Base-by-base conservation (phyloP, 139 green algal genomes). In the Pseudopediastrum boryanum region DNA sequence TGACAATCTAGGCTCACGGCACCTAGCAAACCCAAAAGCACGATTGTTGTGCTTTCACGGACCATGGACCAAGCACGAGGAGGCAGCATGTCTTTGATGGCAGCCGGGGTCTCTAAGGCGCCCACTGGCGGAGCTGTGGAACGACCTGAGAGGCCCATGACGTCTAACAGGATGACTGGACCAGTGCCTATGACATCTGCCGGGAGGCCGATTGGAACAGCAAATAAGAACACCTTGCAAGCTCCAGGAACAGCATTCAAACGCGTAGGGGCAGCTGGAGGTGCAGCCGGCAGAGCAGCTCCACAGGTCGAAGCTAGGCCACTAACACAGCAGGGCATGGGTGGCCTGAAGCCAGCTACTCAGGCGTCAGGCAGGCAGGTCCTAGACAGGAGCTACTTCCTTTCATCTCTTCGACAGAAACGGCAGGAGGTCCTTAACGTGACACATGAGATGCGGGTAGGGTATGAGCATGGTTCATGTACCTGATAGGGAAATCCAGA, bases 371-470 rank as follows among this genome's bases (percentile, higher is more conserved):
- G 88, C 1, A 68, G 91, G 2, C 86, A 91, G 75, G 85, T 95
- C 9, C 76, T 89, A 13, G 91, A 95, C 77, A 90, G 89, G 67
- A 91, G 79, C 29, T 95, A 85, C 78, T 93, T 90, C 54, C 61
- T 95, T 33, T 87, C 75, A 33, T 79, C 91, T 76, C 83, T 95
- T 39, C 80, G 88, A 0, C 84, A 92, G 50, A 93, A 93, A 74
- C 77, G 86, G 2, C 83, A 88, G 81, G 89, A 94, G 66, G 90
- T 95, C 35, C 76, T 86, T 0, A 84, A 85, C 8, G 81, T 90
- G 19, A 90, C 82, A 3, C 36, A 77, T 44, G 63, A 82, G 6
- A 88, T 94, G 86, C 75, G 84, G 87, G 89, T 90, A 46, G 2
- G 83, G 13, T 46, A 36, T 50, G 29, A 8, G 38, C 9, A 0